A percentile compares a stretch with the other conserved stretches of the same genome.
These are phyloP conservation scores for Boletus austroedulis DNA, from an alignment of 1,284 basidiomycete species.

Conservation along the genomic window DNA sequence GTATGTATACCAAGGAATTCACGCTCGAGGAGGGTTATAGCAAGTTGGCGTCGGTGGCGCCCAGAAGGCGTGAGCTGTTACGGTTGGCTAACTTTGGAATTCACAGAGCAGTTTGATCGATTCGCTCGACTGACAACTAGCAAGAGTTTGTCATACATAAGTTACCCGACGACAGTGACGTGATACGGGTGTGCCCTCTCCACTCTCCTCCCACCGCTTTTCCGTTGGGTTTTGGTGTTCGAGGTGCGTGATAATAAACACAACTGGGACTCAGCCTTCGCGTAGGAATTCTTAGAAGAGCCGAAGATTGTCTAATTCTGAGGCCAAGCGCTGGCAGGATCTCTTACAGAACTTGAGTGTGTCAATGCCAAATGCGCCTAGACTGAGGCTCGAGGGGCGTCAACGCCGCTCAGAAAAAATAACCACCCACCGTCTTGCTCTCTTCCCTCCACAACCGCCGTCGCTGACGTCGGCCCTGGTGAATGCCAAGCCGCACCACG, in stretches of 20 bases:
- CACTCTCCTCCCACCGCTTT: conserved; percentile 27
- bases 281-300: conserved; percentile 39
- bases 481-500: conserved; percentile 17
- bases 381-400: background rate
- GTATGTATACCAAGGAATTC: too few relatives aligned
- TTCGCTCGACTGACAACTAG: conserved; percentile 27
- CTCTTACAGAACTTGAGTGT: conserved; percentile 41
- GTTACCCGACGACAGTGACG: conserved; percentile 13
- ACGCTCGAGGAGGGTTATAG: too few relatives aligned
- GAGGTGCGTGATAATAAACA: conserved; percentile 40
- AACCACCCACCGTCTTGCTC: conserved; percentile 7
- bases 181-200: conserved; percentile 32
- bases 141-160: conserved; percentile 18
- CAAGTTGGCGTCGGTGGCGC: background rate
- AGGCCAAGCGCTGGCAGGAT: conserved; percentile 26
- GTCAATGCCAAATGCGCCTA: conserved; percentile 30
- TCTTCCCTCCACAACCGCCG: background rate
- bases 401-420: conserved; percentile 15
- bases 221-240: conserved; percentile 34
- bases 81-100: conserved; percentile 3
- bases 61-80: background rate
- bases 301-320: conserved; percentile 32
- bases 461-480: conserved; percentile 15
- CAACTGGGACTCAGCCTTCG: conserved; percentile 37
- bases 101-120: conserved; percentile 13